phyloP scores from a whole-genome alignment of 2,329 filamentous ascomycete species.

The Aspergillus vadensis region DNA sequence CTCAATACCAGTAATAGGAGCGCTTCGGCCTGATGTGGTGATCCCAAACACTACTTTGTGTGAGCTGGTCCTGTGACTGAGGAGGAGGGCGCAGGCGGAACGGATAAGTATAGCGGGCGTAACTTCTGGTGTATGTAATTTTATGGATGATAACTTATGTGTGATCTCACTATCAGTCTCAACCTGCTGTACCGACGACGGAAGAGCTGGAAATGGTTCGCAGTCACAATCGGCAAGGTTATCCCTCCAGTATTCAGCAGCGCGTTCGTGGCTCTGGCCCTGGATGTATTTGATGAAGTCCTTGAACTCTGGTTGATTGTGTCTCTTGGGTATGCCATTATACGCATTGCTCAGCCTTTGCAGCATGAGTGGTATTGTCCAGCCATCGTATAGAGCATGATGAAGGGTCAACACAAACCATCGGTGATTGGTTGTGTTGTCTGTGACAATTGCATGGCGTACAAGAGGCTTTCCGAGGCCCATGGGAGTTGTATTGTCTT shows the following conservation, averaged over 20 bases:
- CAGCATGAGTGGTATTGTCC: conserved; percentile 15
- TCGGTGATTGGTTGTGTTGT: not conserved
- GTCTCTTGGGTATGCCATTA: conserved; percentile 19
- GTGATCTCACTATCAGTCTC: too few species aligned
- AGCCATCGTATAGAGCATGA: conserved; percentile 49
- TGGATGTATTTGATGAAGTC: conserved; percentile 45
- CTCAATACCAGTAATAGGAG: conserved; percentile 42
- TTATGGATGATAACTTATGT: not conserved
- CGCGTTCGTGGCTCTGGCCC: not conserved
- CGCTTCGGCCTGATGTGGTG: conserved; percentile 49
- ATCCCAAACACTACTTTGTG: conserved; percentile 47
- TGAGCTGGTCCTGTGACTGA: conserved; percentile 40
- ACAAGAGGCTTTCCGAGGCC: conserved; percentile 23
- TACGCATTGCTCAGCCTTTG: conserved; percentile 8
- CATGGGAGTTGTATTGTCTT: conserved; percentile 20
- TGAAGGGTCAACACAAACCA: conserved; percentile 48
- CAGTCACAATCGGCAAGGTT: too few species aligned
- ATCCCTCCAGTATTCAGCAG: too few species aligned
- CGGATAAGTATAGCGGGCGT: conserved; percentile 47
- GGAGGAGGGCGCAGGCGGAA: conserved; percentile 46
- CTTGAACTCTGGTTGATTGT: conserved; percentile 16
- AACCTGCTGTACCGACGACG: too few species aligned
- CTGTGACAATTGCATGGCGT: conserved; percentile 19
- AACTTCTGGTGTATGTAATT: conserved; percentile 16
- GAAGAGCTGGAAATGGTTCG: too few species aligned